These are phyloP conservation scores for Fomitopsis betulina DNA, from an alignment of 1,284 basidiomycete species.

Conservation along the genomic window DNA sequence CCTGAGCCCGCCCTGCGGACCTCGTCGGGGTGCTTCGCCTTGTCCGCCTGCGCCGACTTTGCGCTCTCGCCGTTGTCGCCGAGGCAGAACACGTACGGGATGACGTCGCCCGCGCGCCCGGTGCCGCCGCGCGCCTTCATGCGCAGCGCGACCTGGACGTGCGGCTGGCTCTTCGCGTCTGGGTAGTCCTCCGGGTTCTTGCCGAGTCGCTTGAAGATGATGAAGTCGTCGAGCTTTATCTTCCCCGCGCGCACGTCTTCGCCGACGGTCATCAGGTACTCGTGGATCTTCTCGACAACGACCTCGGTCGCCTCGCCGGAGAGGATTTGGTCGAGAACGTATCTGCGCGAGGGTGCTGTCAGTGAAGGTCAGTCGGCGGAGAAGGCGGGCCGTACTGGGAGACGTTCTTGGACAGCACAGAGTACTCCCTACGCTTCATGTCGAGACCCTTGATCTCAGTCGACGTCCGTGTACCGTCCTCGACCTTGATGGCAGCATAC, in stretches of 20 bases:
- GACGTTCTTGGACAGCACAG: constrained; percentile 85
- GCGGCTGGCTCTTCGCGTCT: constrained; percentile 91
- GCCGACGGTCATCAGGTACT: constrained; percentile 78
- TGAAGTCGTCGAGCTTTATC: constrained; percentile 87
- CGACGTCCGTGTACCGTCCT: constrained; percentile 69
- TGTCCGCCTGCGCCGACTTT: constrained; percentile 83
- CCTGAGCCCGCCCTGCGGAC: constrained; percentile 65
- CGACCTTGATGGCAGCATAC: constrained; percentile 95
- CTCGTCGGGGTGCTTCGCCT: constrained; percentile 94
- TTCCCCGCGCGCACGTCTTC: constrained; percentile 75
- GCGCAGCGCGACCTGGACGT: constrained; percentile 93
- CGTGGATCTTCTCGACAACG: constrained; percentile 91
- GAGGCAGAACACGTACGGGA: constrained; percentile 94
- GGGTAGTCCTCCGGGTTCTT: constrained; percentile 97
- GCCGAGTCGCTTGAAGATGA: constrained; percentile 92
- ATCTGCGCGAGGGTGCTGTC: constrained; percentile 40
- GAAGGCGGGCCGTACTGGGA: constrained; percentile 63
- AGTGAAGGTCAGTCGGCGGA: background rate
- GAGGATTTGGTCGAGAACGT: constrained; percentile 85
- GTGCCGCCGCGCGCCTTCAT: constrained; percentile 85
- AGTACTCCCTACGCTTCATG: constrained; percentile 99
- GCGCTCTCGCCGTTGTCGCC: constrained; percentile 69
- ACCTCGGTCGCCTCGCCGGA: constrained; percentile 90
- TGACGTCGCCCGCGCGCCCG: constrained; percentile 87
- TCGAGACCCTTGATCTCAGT: constrained; percentile 97